Conservation (phyloP, 331 rosid genomes). For the Rhamnella rubrinervis region DNA sequence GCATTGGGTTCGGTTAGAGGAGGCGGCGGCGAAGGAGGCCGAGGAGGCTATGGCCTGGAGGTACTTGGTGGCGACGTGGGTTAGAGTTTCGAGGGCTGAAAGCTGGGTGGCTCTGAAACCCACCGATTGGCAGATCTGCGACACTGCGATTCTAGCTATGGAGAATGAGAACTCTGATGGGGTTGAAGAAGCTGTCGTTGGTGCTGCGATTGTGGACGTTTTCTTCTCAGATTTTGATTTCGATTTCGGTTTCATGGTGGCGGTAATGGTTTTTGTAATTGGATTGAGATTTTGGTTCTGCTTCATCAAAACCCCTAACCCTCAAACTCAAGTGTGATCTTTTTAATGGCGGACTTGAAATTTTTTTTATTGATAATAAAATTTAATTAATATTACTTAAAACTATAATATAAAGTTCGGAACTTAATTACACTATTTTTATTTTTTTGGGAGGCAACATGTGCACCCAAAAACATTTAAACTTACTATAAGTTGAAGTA, state of each 20-base stretch:
- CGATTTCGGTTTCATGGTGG: neutral
- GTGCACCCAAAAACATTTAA: no score
- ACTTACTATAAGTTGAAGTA: no score
- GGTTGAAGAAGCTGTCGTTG: slow-evolving; percentile 8
- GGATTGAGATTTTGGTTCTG: neutral
- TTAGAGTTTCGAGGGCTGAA: slow-evolving; percentile 55
- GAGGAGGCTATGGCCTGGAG: slow-evolving; percentile 41
- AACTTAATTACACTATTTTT: no score
- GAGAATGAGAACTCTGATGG: slow-evolving; percentile 51
- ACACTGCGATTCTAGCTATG: slow-evolving; percentile 49
- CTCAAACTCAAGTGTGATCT: neutral
- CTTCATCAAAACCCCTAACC: neutral
- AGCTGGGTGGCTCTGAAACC: slow-evolving; percentile 45
- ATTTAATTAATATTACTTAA: no score
- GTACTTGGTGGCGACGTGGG: slow-evolving; percentile 47
- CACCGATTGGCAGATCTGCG: slow-evolving; percentile 67
- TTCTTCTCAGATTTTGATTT: neutral
- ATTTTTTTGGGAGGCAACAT: no score
- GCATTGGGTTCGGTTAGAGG: slow-evolving; percentile 52
- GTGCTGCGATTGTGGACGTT: neutral
- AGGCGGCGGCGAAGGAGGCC: slow-evolving; percentile 44
- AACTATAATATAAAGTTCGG: no score
- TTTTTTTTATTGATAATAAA: neutral
- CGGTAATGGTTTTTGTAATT: neutral
- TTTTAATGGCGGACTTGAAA: neutral